Base-by-base conservation (phyloP, 257 asterid species). In the Lithospermum erythrorhizon region DNA sequence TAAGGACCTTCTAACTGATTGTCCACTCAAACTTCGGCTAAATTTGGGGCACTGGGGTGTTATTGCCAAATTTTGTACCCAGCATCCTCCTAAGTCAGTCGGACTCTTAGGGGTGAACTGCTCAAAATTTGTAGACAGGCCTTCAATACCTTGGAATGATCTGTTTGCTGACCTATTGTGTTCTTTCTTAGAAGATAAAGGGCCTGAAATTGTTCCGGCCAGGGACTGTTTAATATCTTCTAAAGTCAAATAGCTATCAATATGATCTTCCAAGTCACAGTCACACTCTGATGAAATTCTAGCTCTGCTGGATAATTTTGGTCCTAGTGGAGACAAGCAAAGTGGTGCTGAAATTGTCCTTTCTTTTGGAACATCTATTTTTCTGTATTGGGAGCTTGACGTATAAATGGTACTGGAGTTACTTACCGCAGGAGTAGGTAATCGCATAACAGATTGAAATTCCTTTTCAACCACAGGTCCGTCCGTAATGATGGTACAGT, bases 251-350 rank as follows among this genome's bases (percentile, higher is more conserved):
- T 65, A 72, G 21, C 71, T 72, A 58, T 75, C 83, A 30, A 79
- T 75, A 51, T 64, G 59, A 66, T 80, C 94, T 65, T 73, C 64
- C 63, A 64, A 68, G 21, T 61, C 53, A 69, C 70, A 74, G 64
- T 69, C 57, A 45, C 61, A 70, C 57, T 49, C 64, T 72, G 58
- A 75, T 21, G 65, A 60, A 53, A 58, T 68, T 68, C 75, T 67
- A 68, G 62, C 59, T 70, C 82, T 75, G 61, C 79, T 75, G 66
- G 70, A 75, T 63, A 65, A 76, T 54, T 82, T 82, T 45, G 95
- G 90, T 20, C 97, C 97, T 37, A 89, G 97, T 66, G 97, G 97
- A 70, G 97, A 89, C 22, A 74, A 71, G 61, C 87, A 81, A 22
- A 76, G 61, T 8, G 86, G 82, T 3, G 94, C 68, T 8, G 90